These are phyloP conservation scores for Calonectria fujianensis DNA, from an alignment of 2,329 filamentous ascomycete species.

Conservation along the genomic window DNA sequence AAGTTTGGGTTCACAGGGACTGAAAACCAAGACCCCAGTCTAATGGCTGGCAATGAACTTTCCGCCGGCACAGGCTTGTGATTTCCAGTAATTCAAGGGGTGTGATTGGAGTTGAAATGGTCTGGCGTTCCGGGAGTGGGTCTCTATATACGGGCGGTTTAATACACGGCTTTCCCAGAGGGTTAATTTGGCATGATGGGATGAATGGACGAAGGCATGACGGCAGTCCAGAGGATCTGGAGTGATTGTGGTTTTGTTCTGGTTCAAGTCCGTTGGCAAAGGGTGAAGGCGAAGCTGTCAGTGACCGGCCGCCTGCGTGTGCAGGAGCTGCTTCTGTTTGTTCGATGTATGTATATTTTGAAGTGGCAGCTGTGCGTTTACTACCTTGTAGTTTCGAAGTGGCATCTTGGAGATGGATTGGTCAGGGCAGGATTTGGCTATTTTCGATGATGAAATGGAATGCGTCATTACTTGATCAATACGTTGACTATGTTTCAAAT, in stretches of 20 bases:
- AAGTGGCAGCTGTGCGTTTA: constrained; percentile 29
- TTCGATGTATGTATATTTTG: constrained; percentile 45
- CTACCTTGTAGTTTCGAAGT: constrained; percentile 30
- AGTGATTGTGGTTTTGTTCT: constrained; percentile 35
- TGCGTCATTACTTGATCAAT: constrained; percentile 16
- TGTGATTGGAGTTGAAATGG: constrained; percentile 26
- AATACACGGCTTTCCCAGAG: constrained; percentile 50
- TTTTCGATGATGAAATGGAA: constrained; percentile 6
- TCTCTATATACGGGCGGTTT: constrained; percentile 51
- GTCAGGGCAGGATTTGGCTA: constrained; percentile 4
- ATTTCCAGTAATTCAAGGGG: constrained; percentile 28
- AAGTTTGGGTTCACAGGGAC: constrained; percentile 71
- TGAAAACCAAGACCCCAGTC: constrained; percentile 59
- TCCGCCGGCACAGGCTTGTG: constrained; percentile 47
- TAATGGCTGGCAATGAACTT: constrained; percentile 59
- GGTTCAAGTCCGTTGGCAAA: constrained; percentile 28
- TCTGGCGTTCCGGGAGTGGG: constrained; percentile 52
- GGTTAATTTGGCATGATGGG: constrained; percentile 56
- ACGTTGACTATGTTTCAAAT: not conserved
- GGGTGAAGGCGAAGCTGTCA: constrained; percentile 24
- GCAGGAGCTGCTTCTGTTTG: constrained; percentile 31
- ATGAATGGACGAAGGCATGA: constrained; percentile 60
- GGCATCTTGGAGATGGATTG: constrained; percentile 32
- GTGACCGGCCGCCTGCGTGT: constrained; percentile 14
- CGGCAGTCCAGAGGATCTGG: constrained; percentile 44